Evolutionary conservation across 164 flowering plant genomes (phyloP).

Genomic region (Nymphaea colorata): DNA sequence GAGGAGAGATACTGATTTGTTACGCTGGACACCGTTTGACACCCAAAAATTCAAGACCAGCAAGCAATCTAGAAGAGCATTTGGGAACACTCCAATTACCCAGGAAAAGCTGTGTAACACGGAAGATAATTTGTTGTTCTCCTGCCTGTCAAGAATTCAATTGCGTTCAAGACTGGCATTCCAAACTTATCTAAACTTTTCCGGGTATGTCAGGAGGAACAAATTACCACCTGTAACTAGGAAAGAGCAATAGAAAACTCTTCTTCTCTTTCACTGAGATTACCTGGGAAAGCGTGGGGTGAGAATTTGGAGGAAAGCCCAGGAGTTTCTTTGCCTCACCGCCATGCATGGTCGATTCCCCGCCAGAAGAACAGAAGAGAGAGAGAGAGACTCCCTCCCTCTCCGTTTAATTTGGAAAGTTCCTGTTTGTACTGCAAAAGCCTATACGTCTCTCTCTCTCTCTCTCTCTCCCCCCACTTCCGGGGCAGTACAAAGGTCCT

Average conservation of each 20-base stretch:
- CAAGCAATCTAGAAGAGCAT: neutral
- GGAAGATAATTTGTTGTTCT: neutral
- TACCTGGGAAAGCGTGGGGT: slow-evolving; percentile 27
- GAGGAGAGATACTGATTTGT: neutral
- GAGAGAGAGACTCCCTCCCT: neutral
- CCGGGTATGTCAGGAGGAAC: too few relatives aligned
- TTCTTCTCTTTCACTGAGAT: too few relatives aligned
- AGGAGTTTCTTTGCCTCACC: slow-evolving; percentile 35
- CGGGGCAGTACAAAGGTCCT: too few relatives aligned
- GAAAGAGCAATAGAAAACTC: too few relatives aligned
- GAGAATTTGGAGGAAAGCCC: slow-evolving; percentile 35
- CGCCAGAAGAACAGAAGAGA: neutral
- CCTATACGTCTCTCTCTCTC: too few relatives aligned
- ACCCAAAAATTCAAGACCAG: too few relatives aligned
- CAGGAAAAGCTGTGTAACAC: neutral
- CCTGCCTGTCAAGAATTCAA: too few relatives aligned
- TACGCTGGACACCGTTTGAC: neutral
- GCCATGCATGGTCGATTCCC: slow-evolving; percentile 20
- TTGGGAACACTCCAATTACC: neutral
- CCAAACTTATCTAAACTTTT: too few relatives aligned
- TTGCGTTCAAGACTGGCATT: too few relatives aligned
- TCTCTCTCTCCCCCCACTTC: too few relatives aligned
- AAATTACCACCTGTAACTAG: too few relatives aligned
- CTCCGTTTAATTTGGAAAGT: slow-evolving; percentile 4
- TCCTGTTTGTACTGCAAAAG: too few relatives aligned